phyloP scores from a whole-genome alignment of 257 asterid genomes.

The Henckelia pumila region DNA sequence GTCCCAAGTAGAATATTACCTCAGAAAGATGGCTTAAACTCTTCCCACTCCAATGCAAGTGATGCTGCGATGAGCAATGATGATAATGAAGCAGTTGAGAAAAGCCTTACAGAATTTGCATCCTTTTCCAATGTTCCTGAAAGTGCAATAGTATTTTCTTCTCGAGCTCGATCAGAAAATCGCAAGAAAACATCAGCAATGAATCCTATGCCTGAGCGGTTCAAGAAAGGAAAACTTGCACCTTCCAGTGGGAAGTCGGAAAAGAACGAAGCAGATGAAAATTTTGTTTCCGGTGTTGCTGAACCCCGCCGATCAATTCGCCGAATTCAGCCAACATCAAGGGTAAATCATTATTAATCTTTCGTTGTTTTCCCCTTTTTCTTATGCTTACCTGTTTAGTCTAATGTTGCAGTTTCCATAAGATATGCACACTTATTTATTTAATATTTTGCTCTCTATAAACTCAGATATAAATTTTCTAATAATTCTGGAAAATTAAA shows the following conservation, averaged over 20 bases:
- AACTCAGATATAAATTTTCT: not conserved
- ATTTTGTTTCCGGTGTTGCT: slow-evolving; percentile 36
- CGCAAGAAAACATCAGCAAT: slow-evolving; percentile 48
- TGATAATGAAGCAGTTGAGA: slow-evolving; percentile 50
- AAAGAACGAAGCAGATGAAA: slow-evolving; percentile 46
- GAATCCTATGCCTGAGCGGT: slow-evolving; percentile 44
- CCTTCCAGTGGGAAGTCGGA: slow-evolving; percentile 44
- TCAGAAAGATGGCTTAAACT: slow-evolving; percentile 49
- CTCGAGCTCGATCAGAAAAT: slow-evolving; percentile 44
- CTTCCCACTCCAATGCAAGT: slow-evolving; percentile 41
- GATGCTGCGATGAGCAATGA: slow-evolving; percentile 40
- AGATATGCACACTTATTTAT: not conserved
- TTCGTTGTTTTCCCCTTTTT: not conserved
- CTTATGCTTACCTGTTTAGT: not conserved
- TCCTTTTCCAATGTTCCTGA: slow-evolving; percentile 42
- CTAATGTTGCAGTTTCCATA: not conserved
- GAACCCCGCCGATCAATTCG: slow-evolving; percentile 98
- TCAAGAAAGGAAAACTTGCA: slow-evolving; percentile 51
- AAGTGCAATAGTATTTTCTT: slow-evolving; percentile 41
- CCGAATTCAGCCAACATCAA: slow-evolving; percentile 92
- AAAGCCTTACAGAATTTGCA: slow-evolving; percentile 21
- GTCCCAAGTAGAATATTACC: slow-evolving; percentile 52
- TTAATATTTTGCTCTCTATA: not conserved
- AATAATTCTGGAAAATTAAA: not conserved
- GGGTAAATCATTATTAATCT: slow-evolving; percentile 47